Evolutionary conservation across 768 basidiomycete genomes (phyloP).

Genomic region (Mrakia gelida): DNA sequence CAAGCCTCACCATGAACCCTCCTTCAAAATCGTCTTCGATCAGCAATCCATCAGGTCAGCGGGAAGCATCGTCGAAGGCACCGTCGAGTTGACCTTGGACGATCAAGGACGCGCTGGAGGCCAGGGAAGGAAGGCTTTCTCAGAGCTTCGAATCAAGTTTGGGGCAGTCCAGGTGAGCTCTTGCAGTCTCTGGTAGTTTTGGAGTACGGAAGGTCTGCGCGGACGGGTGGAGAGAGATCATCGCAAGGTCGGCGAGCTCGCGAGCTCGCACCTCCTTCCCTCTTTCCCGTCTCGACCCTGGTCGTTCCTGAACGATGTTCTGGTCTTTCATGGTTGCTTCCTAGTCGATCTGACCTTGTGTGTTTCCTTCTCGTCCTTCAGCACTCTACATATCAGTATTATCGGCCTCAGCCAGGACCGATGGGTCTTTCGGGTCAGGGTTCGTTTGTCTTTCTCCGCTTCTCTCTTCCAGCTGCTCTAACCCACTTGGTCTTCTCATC

Average conservation of each 20-base stretch:
- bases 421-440: neutral
- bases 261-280: too few species aligned
- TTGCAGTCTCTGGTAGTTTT: neutral
- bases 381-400: neutral
- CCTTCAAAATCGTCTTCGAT: conserved; percentile 2
- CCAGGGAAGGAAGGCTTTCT: neutral
- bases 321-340: neutral
- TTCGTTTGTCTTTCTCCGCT: neutral
- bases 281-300: too few species aligned
- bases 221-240: too few species aligned
- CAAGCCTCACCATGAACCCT: neutral
- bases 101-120: neutral
- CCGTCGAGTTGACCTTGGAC: neutral
- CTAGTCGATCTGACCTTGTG: neutral
- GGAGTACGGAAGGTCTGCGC: too few species aligned
- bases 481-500: neutral
- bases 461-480: neutral
- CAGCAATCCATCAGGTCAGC: neutral
- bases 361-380: neutral
- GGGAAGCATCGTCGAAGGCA: neutral
- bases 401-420: neutral
- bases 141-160: neutral
- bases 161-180: conserved; percentile 1
- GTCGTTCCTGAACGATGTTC: too few species aligned
- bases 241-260: neutral